These are phyloP conservation scores for Vitis hybrid DNA, from an alignment of 177 flowering plant species.

Conservation along the genomic window DNA sequence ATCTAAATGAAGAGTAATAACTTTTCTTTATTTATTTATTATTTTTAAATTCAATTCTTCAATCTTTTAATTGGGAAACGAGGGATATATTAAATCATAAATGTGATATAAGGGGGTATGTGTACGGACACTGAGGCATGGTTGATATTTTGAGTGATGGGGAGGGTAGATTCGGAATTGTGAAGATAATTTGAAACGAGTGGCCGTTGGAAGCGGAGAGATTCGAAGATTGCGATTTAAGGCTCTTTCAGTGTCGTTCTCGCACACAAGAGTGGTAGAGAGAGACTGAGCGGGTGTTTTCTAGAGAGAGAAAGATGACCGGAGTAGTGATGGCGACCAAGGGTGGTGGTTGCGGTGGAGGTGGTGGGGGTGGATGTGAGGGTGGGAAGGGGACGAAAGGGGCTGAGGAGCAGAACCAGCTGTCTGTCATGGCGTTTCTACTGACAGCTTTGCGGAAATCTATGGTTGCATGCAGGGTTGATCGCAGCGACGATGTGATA, in stretches of 20 bases:
- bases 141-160: background rate
- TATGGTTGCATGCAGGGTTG: slow-evolving; percentile 79
- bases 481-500: slow-evolving; percentile 46
- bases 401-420: slow-evolving; percentile 46
- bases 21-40: too few species aligned
- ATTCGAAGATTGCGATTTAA: background rate
- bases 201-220: slow-evolving; percentile 58
- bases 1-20: too few species aligned
- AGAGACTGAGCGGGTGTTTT: slow-evolving; percentile 16
- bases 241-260: background rate
- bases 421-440: slow-evolving; percentile 58
- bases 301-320: slow-evolving; percentile 45
- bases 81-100: too few species aligned
- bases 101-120: too few species aligned
- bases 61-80: too few species aligned
- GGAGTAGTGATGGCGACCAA: slow-evolving; percentile 67
- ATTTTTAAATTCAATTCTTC: too few species aligned
- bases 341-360: slow-evolving; percentile 46
- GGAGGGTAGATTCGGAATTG: background rate
- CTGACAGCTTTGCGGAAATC: slow-evolving; percentile 79
- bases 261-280: slow-evolving; percentile 8
- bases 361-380: slow-evolving; percentile 19
- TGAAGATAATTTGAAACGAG: slow-evolving; percentile 38
- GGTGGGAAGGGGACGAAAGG: slow-evolving; percentile 23
- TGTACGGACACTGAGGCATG: slow-evolving; percentile 7